Conservation (phyloP, 768 basidiomycete genomes). For the Termitomyces sp. region DNA sequence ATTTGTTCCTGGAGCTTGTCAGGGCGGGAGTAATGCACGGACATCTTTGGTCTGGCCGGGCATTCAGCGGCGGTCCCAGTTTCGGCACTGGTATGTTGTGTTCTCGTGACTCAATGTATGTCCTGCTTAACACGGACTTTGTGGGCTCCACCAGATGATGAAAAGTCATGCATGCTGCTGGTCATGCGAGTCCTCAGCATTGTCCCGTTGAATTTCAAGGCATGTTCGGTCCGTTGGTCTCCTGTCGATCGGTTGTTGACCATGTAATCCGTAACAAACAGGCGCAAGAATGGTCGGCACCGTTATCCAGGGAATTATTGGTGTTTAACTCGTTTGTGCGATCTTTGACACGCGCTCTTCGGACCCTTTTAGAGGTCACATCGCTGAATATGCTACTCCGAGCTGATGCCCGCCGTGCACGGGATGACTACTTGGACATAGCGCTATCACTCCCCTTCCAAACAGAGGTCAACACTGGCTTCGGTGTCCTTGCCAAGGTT, state of each 20-base stretch:
- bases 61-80: constrained; percentile 92
- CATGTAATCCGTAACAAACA: constrained; percentile 21
- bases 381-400: constrained; percentile 91
- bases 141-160: constrained; percentile 59
- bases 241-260: constrained; percentile 1
- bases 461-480: constrained; percentile 94
- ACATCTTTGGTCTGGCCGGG: constrained; percentile 80
- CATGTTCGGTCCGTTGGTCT: constrained; percentile 28
- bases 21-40: constrained; percentile 97
- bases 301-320: constrained; percentile 90
- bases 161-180: constrained; percentile 89
- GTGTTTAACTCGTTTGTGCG: constrained; percentile 99
- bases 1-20: constrained; percentile 91
- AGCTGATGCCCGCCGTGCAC: constrained; percentile 75
- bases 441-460: constrained; percentile 93
- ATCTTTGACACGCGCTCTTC: constrained; percentile 83
- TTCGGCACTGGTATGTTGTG: constrained; percentile 73
- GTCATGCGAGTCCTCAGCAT: constrained; percentile 97
- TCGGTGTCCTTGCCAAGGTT: constrained; percentile 95
- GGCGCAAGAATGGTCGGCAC: constrained; percentile 92
- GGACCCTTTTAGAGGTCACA: constrained; percentile 86
- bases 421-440: constrained; percentile 92
- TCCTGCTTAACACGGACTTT: constrained; percentile 16
- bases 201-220: constrained; percentile 92
- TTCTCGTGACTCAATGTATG: constrained; percentile 23